These are phyloP conservation scores for Diutina sp. DNA, from an alignment of 1,139 yeast species.

Conservation along the genomic window DNA sequence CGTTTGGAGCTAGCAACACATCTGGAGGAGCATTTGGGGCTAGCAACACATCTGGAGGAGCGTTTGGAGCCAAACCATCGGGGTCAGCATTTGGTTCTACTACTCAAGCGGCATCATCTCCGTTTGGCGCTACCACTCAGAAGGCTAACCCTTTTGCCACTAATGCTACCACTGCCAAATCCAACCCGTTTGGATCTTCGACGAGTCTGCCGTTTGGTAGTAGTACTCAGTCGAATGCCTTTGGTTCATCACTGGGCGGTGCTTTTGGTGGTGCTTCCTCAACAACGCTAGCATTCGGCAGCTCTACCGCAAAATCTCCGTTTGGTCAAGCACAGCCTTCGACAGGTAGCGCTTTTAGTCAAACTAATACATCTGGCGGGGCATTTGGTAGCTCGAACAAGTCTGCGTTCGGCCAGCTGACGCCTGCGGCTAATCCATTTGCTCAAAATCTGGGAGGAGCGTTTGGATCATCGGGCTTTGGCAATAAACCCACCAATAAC, in stretches of 20 bases:
- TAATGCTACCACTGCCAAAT: background rate
- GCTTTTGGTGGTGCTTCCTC: conserved; percentile 5
- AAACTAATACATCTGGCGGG: conserved; percentile 4
- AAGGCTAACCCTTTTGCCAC: background rate
- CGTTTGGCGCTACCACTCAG: background rate
- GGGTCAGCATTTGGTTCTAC: background rate
- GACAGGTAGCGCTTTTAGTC: conserved; percentile 5
- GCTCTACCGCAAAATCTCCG: conserved; percentile 3
- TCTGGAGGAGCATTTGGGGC: background rate
- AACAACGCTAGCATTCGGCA: conserved; percentile 3
- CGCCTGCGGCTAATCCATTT: conserved; percentile 5
- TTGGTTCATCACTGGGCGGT: background rate
- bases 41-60: background rate
- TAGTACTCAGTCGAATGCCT: background rate
- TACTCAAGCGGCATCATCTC: background rate
- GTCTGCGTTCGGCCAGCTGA: conserved; percentile 1
- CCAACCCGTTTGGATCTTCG: background rate
- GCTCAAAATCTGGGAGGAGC: conserved; percentile 4
- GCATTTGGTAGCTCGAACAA: conserved; percentile 7
- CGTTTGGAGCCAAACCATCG: background rate
- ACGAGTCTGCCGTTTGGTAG: background rate
- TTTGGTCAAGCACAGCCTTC: conserved; percentile 4
- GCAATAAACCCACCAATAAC: conserved; percentile 1
- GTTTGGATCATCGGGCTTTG: conserved; percentile 5
- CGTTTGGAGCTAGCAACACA: background rate